Evolutionary conservation across 345 rosid genomes (phyloP), one percentile per base, ranked within the genome.

Genomic region (Populus tremula): DNA sequence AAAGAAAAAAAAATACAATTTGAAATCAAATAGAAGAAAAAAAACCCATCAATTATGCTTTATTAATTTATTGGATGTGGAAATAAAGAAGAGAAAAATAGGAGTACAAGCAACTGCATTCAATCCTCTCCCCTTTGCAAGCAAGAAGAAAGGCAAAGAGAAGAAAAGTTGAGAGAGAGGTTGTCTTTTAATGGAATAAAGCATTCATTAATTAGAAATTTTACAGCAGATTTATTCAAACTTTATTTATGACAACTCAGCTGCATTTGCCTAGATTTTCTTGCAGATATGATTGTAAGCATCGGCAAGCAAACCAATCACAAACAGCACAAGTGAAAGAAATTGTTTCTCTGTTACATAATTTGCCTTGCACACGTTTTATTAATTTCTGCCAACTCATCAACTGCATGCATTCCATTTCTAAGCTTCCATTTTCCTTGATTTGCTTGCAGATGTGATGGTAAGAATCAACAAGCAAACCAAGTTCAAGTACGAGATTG

Each of bases 281-380:
- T 79, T 50, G 94, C 89, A 47, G 90, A 83, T 67, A 83, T 45
- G 80, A 89, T 14, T 0, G 94, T 84, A 64, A 91, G 90, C 47
- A 85, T 45, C 77, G 89, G 70, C 75, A 90, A 70, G 38, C 72
- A 69, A 74, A 84, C 2, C 69, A 84, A 41, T 8, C 91, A 69
- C 8, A 79, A 70, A 59, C 79, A 88, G 17, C 91, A 20, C 89
- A 23, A 1, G 71, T 33, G 3, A 88, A 0, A 23, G 95, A 80
- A 68, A 49, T 3, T 35, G 80, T 81, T 69, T 54, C 82, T 75
- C 78, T 85, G 4, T 56, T 61, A 8, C 23, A 20, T 53, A 20
- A 20, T n/a, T n/a, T 56, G 13, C 63, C 25, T 23, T 8, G 13
- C n/a, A n/a, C 41, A 67, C 45, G 9, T 13, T 61, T 49, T 65